These are phyloP conservation scores for Wickerhamomyces alni DNA, from an alignment of 805 yeast species.

Conservation along the genomic window DNA sequence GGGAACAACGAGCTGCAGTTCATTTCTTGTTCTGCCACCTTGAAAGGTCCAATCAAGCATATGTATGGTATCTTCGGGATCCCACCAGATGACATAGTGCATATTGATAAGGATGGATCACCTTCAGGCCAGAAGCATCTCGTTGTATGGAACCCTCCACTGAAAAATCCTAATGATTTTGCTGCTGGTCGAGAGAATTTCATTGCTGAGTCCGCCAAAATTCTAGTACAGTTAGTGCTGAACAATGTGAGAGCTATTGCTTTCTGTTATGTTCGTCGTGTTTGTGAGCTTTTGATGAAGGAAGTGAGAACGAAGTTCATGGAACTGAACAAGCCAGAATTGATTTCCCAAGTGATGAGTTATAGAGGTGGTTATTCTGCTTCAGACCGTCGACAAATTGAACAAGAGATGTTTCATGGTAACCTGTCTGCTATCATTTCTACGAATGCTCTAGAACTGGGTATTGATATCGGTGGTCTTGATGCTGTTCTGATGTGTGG, in stretches of 20 bases:
- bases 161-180: slow-evolving; percentile 51
- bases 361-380: slow-evolving; percentile 95
- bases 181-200: slow-evolving; percentile 60
- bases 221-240: slow-evolving; percentile 60
- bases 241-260: slow-evolving; percentile 75
- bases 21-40: slow-evolving; percentile 92
- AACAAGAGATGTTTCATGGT: slow-evolving; percentile 85
- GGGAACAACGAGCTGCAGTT: slow-evolving; percentile 55
- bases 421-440: slow-evolving; percentile 81
- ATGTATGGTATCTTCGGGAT: slow-evolving; percentile 74
- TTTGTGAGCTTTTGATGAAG: slow-evolving; percentile 84
- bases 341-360: slow-evolving; percentile 70
- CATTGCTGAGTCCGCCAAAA: slow-evolving; percentile 68
- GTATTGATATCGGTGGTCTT: slow-evolving; percentile 88
- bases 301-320: slow-evolving; percentile 59
- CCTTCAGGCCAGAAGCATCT: slow-evolving; percentile 75
- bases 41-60: slow-evolving; percentile 65
- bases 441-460: slow-evolving; percentile 92
- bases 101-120: slow-evolving; percentile 78
- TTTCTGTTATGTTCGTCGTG: slow-evolving; percentile 80
- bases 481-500: slow-evolving; percentile 93
- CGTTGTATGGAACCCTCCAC: slow-evolving; percentile 83
- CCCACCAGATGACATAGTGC: slow-evolving; percentile 42
- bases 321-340: slow-evolving; percentile 36
- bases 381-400: slow-evolving; percentile 80